phyloP scores from a whole-genome alignment of 192 early-diverging fungal genomes.

The Geranomyces michiganensis region DNA sequence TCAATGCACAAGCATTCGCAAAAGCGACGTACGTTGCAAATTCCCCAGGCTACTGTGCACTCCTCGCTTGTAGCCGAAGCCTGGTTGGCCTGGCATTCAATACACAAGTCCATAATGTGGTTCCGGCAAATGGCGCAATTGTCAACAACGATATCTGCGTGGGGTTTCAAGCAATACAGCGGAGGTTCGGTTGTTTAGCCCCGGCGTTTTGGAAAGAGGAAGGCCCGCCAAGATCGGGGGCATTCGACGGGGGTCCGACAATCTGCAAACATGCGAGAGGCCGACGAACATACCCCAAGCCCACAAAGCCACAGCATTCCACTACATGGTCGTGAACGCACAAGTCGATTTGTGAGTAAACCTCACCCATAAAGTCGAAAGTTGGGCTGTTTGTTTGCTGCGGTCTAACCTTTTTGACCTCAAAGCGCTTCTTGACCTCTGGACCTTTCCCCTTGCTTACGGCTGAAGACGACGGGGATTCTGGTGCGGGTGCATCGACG shows the following conservation, averaged over 20 bases:
- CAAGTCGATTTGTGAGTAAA: no score
- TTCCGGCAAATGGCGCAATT: conserved; percentile 99
- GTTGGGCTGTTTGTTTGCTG: no score
- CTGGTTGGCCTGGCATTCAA: conserved; percentile 98
- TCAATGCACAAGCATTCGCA: background rate
- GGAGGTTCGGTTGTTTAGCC: no score
- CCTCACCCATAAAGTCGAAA: no score
- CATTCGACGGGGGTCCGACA: background rate
- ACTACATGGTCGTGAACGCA: conserved; percentile 55
- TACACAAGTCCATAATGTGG: conserved; percentile 99
- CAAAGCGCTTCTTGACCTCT: conserved; percentile 78
- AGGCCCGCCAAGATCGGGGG: background rate
- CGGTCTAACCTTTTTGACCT: conserved; percentile 82
- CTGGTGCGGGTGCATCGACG: conserved; percentile 34
- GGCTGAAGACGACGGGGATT: conserved; percentile 24
- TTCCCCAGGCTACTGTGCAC: conserved; percentile 96
- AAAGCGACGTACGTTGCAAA: conserved; percentile 73
- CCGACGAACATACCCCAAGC: conserved; percentile 77
- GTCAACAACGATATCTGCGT: conserved; percentile 90
- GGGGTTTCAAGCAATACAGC: background rate
- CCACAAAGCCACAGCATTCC: conserved; percentile 99
- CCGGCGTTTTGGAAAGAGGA: no score
- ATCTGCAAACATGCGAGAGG: no score
- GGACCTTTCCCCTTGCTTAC: conserved; percentile 61
- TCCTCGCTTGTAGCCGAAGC: conserved; percentile 88